Percentiles rank a stretch among this genome's conserved stretches.
These are phyloP conservation scores for Paradendryphiella salina DNA, from an alignment of 2,329 filamentous ascomycete species.

Conservation along the genomic window DNA sequence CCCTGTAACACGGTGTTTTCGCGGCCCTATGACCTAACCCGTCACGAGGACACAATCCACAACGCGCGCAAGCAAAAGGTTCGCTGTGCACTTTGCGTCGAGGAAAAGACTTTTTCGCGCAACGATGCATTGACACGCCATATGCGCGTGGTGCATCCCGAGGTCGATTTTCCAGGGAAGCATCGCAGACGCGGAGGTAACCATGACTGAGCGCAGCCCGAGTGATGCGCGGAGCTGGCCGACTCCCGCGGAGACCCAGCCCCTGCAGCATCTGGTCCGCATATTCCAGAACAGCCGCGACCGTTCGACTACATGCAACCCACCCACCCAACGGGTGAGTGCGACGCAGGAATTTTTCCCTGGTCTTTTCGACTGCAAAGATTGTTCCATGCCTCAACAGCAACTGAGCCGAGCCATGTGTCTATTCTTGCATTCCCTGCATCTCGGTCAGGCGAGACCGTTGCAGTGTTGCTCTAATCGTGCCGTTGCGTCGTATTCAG, in stretches of 20 bases:
- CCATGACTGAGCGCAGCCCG: slow-evolving; percentile 33
- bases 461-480: background rate
- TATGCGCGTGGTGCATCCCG: slow-evolving; percentile 91
- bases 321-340: slow-evolving; percentile 3
- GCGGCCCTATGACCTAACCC: slow-evolving; percentile 90
- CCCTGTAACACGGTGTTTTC: slow-evolving; percentile 94
- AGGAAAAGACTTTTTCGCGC: slow-evolving; percentile 95
- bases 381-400: slow-evolving; percentile 1
- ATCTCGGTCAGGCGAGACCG: background rate
- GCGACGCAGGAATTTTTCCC: slow-evolving; percentile 12
- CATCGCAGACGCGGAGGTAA: slow-evolving; percentile 50
- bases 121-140: slow-evolving; percentile 93
- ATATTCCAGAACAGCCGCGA: slow-evolving; percentile 32
- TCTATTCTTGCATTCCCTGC: slow-evolving; percentile 4
- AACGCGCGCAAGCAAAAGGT: slow-evolving; percentile 94
- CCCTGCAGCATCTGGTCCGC: slow-evolving; percentile 11
- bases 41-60: slow-evolving; percentile 97
- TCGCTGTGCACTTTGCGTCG: slow-evolving; percentile 86
- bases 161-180: slow-evolving; percentile 79
- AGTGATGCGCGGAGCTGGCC: slow-evolving; percentile 19
- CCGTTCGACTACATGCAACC: slow-evolving; percentile 19
- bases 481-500: slow-evolving; percentile 10
- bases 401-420: background rate
- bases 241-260: slow-evolving; percentile 15
- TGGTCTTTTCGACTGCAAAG: background rate